A percentile compares a stretch with the other conserved stretches of the same genome.
phyloP scores from a whole-genome alignment of 139 green algal species.

The Closterium sp. region DNA sequence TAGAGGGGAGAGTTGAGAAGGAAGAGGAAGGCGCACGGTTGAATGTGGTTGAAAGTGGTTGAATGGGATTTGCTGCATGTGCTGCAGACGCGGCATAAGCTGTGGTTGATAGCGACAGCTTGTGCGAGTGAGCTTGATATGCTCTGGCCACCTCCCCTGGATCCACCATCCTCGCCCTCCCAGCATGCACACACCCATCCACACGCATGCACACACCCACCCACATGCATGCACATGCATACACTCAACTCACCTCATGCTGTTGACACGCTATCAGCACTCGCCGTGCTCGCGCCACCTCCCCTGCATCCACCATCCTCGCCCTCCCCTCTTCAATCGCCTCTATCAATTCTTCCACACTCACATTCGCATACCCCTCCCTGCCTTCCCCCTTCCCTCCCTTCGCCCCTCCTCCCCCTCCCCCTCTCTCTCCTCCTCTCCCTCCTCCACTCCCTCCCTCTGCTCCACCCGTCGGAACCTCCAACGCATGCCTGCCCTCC shows the following conservation, averaged over 20 bases:
- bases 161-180: not conserved
- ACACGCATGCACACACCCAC: too few relatives aligned
- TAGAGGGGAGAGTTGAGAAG: too few relatives aligned
- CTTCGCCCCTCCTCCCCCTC: too few relatives aligned
- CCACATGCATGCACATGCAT: not conserved
- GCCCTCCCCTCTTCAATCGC: not conserved
- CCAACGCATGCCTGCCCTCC: not conserved
- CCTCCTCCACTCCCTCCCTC: not conserved
- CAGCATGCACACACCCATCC: too few relatives aligned
- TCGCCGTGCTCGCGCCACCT: not conserved
- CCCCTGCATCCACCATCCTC: not conserved
- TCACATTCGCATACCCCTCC: not conserved
- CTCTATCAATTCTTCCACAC: not conserved
- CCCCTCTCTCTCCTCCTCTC: not conserved
- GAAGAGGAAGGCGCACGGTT: too few relatives aligned
- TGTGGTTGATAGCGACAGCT: too few relatives aligned
- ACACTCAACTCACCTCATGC: not conserved
- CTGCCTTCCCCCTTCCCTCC: not conserved
- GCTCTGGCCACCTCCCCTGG: not conserved
- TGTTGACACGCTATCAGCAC: not conserved
- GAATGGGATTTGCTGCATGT: too few relatives aligned
- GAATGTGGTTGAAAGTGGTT: too few relatives aligned
- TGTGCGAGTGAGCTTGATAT: too few relatives aligned
- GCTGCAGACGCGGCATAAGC: too few relatives aligned
- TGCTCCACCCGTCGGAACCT: not conserved